Percentiles rank a stretch among this genome's conserved stretches.
Conservation (phyloP, 2,329 filamentous ascomycete species). For the Pezicula neosporulosa region DNA sequence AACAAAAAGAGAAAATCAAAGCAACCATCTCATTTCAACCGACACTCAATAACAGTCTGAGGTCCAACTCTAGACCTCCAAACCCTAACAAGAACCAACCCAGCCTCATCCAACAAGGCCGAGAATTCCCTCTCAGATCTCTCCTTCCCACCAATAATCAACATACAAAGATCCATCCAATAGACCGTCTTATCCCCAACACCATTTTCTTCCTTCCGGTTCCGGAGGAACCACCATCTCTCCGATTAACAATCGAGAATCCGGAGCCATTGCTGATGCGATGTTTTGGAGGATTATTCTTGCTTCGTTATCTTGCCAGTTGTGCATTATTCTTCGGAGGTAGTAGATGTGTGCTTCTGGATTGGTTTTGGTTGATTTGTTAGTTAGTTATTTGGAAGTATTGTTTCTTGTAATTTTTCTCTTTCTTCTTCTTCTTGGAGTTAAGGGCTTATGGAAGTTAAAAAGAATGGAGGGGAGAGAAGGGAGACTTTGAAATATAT, state of each 20-base stretch:
- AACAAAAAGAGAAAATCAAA: too few species aligned
- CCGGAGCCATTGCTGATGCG: constrained; percentile 11
- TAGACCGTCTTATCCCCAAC: constrained; percentile 5
- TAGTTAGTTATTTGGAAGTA: neutral
- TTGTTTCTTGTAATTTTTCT: too few species aligned
- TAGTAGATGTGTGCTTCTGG: constrained; percentile 22
- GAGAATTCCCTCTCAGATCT: constrained; percentile 9
- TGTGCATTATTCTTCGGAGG: constrained; percentile 21
- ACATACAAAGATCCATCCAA: constrained; percentile 15
- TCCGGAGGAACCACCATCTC: constrained; percentile 15
- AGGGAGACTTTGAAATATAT: too few species aligned
- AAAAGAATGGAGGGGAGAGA: too few species aligned
- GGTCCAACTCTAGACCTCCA: constrained; percentile 3
- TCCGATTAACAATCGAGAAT: constrained; percentile 10
- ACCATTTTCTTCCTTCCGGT: neutral
- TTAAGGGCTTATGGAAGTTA: too few species aligned
- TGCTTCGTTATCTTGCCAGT: constrained; percentile 16
- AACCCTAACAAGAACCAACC: constrained; percentile 12
- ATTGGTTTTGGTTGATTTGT: too few species aligned
- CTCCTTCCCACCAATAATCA: constrained; percentile 13
- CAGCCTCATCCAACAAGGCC: constrained; percentile 7
- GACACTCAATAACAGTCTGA: constrained; percentile 11
- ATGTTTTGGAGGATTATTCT: constrained; percentile 16
- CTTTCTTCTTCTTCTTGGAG: too few species aligned
- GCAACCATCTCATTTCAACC: neutral